Percentiles rank a stretch among this genome's conserved stretches.
These are phyloP conservation scores for Fusarium duplospermum DNA, from an alignment of 2,329 filamentous ascomycete species.

Conservation along the genomic window DNA sequence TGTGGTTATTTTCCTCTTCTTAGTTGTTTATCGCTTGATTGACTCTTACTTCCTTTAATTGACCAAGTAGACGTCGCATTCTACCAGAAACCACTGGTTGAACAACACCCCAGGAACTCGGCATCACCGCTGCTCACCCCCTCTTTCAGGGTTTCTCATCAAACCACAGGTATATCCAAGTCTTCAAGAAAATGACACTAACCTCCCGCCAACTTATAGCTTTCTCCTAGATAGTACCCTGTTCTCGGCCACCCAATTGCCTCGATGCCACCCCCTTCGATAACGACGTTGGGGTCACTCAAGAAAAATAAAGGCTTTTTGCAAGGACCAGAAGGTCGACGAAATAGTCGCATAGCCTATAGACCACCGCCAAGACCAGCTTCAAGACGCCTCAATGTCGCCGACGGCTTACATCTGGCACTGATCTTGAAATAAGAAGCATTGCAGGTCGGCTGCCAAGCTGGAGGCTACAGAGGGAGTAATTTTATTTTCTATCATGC, in stretches of 20 bases:
- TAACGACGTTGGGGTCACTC: not conserved
- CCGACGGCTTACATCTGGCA: not conserved
- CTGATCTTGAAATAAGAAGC: not conserved
- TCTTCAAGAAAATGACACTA: not conserved
- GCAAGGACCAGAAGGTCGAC: not conserved
- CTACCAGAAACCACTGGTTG: not conserved
- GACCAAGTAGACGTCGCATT: not conserved
- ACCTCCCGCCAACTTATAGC: not conserved
- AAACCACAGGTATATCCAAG: not conserved
- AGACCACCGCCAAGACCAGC: not conserved
- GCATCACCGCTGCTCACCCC: not conserved
- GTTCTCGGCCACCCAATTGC: not conserved
- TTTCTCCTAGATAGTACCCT: not conserved
- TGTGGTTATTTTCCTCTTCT: not conserved
- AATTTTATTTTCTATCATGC: too few relatives aligned
- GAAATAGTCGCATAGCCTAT: not conserved
- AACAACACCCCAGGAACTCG: not conserved
- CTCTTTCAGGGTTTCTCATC: not conserved
- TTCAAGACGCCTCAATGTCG: not conserved
- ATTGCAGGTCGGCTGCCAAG: not conserved
- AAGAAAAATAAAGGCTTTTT: not conserved
- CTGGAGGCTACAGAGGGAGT: too few relatives aligned
- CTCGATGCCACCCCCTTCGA: not conserved
- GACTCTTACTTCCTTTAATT: not conserved
- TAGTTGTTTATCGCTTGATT: not conserved